Base-by-base conservation (phyloP, 768 basidiomycete genomes). In the Strobilomyces echinocephalus region DNA sequence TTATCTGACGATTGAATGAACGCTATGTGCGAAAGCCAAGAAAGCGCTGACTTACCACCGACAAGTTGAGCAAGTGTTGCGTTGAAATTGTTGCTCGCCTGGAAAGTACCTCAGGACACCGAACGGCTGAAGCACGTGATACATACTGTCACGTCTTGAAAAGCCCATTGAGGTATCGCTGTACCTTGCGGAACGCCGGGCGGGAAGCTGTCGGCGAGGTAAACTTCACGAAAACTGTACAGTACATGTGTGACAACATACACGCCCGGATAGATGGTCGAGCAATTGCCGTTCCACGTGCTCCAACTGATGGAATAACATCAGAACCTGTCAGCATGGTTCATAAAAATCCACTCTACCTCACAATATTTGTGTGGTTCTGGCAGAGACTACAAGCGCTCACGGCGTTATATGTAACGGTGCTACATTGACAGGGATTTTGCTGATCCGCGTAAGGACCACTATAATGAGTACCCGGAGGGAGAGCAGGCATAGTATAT, bases 91-190 rank as follows among this genome's bases (percentile, higher is more conserved):
- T 74, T 68, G 41, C 58, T 65, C 18, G 61, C 50, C 74, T 79
- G 47, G 8, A 34, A 50, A 30, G 28, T 39, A 2, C 4, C n/a
- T 57, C 36, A 62, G 35, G 8, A 57, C 8, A 56, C 31, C 46
- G n/a, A 10, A 55, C 12, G 12, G 6, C 3, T 0, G 6, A 30
- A 18, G 11, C 4, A 6, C 33, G 39, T 57, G 64, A 11, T 24
- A 36, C 77, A 42, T 61, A 77, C 76, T 60, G 72, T 65, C 20
- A 85, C 77, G 51, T 82, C 76, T 34, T 79, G 67, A 55, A 78
- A 87, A 12, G 84, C 84, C 84, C 84, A 87, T 11, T 75, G 76
- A 9, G 83, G 84, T 20, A 86, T 73, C 11, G 72, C 68, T 2
- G 79, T 72, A 8, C 76, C 77, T 0, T 60, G 54, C 2, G 84